Percentiles rank a stretch among this genome's conserved stretches.
Conservation (phyloP, 257 asterid species). For the Fraxinus excelsior region DNA sequence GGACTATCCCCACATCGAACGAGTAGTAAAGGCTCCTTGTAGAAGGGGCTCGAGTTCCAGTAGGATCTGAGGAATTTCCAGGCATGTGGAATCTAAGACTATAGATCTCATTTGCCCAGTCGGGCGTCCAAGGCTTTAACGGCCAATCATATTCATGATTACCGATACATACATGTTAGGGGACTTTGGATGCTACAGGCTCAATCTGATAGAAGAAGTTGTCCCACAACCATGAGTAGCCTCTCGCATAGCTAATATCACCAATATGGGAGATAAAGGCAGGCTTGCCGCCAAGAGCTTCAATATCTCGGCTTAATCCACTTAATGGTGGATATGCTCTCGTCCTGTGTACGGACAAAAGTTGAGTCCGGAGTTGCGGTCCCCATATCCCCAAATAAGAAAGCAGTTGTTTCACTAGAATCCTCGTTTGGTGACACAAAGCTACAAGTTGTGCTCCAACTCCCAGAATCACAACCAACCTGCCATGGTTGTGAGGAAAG, state of each 20-base stretch:
- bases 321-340: slow-evolving; percentile 74
- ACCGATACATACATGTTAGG: slow-evolving; percentile 57
- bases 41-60: slow-evolving; percentile 49
- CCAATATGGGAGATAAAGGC: slow-evolving; percentile 64
- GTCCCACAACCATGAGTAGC: slow-evolving; percentile 65
- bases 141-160: slow-evolving; percentile 70
- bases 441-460: slow-evolving; percentile 70
- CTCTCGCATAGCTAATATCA: slow-evolving; percentile 66
- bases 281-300: slow-evolving; percentile 79
- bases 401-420: slow-evolving; percentile 66
- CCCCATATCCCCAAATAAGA: slow-evolving; percentile 98
- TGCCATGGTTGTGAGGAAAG: slow-evolving; percentile 30
- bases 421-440: slow-evolving; percentile 62
- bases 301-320: slow-evolving; percentile 84
- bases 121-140: slow-evolving; percentile 56
- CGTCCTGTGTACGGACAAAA: slow-evolving; percentile 69
- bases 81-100: slow-evolving; percentile 61
- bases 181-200: slow-evolving; percentile 53
- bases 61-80: slow-evolving; percentile 50
- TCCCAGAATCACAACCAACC: slow-evolving; percentile 87
- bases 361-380: slow-evolving; percentile 82
- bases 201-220: slow-evolving; percentile 53
- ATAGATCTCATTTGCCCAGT: slow-evolving; percentile 41
- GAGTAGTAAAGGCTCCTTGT: slow-evolving; percentile 50
- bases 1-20: slow-evolving; percentile 47